These are phyloP conservation scores for Salvia hispanica DNA, from an alignment of 257 asterid species.

Conservation along the genomic window DNA sequence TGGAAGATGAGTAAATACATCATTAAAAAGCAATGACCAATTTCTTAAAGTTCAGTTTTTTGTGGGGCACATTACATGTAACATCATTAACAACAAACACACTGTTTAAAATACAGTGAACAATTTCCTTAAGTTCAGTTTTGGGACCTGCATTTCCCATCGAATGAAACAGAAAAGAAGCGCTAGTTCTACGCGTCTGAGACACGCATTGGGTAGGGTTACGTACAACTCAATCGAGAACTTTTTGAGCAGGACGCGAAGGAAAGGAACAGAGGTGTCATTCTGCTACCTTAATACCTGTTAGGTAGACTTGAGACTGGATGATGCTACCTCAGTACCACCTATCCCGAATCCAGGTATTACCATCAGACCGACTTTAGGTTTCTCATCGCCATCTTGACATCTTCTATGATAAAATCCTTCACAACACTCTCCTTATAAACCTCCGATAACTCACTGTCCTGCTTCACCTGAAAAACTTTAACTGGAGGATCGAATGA, in stretches of 20 bases:
- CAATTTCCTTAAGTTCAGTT: neutral
- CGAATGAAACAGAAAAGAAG: neutral
- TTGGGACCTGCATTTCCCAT: neutral
- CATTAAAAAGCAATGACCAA: too few relatives aligned
- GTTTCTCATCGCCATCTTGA: slow-evolving; percentile 70
- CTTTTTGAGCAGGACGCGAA: too few relatives aligned
- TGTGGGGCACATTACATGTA: too few relatives aligned
- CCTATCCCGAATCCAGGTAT: slow-evolving; percentile 98
- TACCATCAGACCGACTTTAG: slow-evolving; percentile 87
- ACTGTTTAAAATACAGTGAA: neutral
- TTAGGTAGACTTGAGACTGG: slow-evolving; percentile 85
- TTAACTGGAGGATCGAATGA: slow-evolving; percentile 77
- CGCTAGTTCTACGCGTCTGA: neutral
- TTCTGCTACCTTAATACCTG: slow-evolving; percentile 69
- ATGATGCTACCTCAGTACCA: slow-evolving; percentile 85
- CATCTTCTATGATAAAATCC: slow-evolving; percentile 55
- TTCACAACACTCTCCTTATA: slow-evolving; percentile 90
- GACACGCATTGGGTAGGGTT: slow-evolving; percentile 6
- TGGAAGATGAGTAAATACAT: neutral
- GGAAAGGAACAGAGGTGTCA: slow-evolving; percentile 33
- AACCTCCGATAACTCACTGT: slow-evolving; percentile 81
- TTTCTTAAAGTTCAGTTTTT: too few relatives aligned
- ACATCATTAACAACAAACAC: slow-evolving; percentile 9
- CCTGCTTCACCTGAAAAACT: slow-evolving; percentile 85
- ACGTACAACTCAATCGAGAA: too few relatives aligned